Conservation (phyloP, 768 basidiomycete species). For the Lactarius quietus region DNA sequence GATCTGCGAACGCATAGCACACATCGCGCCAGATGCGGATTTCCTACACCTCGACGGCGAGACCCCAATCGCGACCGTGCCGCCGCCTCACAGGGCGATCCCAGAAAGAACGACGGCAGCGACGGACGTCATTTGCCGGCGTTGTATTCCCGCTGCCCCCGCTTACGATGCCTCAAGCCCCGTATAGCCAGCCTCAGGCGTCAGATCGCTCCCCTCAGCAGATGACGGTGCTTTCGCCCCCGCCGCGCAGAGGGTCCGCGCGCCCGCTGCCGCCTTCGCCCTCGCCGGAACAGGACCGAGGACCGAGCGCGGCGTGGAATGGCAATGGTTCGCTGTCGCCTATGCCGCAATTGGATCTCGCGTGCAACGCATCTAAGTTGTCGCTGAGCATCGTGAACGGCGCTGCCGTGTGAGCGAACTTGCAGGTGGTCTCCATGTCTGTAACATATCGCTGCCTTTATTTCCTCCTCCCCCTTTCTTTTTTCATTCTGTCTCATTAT, state of each 20-base stretch:
- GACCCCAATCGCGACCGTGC: slow-evolving; percentile 10
- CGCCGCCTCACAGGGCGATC: not conserved
- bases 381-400: slow-evolving; percentile 26
- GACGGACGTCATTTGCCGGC: not conserved
- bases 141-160: slow-evolving; percentile 22
- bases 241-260: slow-evolving; percentile 54
- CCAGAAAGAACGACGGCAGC: not conserved
- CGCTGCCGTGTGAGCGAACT: slow-evolving; percentile 7
- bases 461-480: not conserved
- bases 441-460: not conserved
- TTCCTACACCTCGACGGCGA: slow-evolving; percentile 47
- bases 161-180: slow-evolving; percentile 26
- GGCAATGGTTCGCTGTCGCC: not conserved
- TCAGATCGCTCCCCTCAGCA: slow-evolving; percentile 33
- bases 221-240: slow-evolving; percentile 55
- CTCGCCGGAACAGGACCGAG: slow-evolving; percentile 17
- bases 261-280: slow-evolving; percentile 19
- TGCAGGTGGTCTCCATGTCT: not conserved
- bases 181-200: slow-evolving; percentile 30
- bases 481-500: not conserved
- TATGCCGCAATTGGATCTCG: slow-evolving; percentile 16
- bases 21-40: slow-evolving; percentile 50
- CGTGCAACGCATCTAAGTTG: slow-evolving; percentile 24
- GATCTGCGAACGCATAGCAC: slow-evolving; percentile 63
- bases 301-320: slow-evolving; percentile 6